Base-by-base conservation (phyloP, 108 stramenopile genomes). In the Cyclostephanos invisitatus region DNA sequence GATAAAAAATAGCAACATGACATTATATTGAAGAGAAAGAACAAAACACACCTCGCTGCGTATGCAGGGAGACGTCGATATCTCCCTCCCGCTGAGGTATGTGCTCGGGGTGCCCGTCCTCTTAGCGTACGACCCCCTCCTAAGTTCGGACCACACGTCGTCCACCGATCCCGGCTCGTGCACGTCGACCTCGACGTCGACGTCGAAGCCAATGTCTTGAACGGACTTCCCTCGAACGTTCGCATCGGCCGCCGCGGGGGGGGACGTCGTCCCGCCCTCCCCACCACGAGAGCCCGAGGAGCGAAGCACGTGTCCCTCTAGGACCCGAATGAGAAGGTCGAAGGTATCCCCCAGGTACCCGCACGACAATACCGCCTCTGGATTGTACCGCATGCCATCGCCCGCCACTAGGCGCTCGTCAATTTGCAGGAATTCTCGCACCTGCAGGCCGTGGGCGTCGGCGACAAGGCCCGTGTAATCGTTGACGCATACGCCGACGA, bases 381-480 rank as follows among this genome's bases (percentile, higher is more conserved):
- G 77, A n/a, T 60, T 61, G 62, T 74, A 61, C 15, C 73, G 65
- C 15, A 67, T 53, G 29, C 46, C 27, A 8, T 49, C 44, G 3
- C 54, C 53, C 22, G 51, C 36, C 7, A 24, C 42, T 1, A 37
- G 37, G 1, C 22, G 21, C 9, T 35, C 32, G 29, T 37, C 53
- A 2, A 54, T 18, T 21, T 55, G 32, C 1, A 73, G 46, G 62
- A 73, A 35, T 25, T 53, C 15, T 1, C 55, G 21, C 21, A 79
- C 67, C 32, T 82, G 81, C 80, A 85, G 62, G 3, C 80, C 81
- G 20, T 54, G 76, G 27, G 64, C 63, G 37, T 85, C 77, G 11
- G 72, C 61, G 17, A 82, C 53, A 11, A 81, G 68, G n/a, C 74
- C 60, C 3, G 81, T 73, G 21, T 73, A 59, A 42, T 85, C 84